A percentile compares a stretch with the other conserved stretches of the same genome.
Evolutionary conservation across 1,139 yeast species (phyloP).

Genomic region (Tardiomyces blankii): DNA sequence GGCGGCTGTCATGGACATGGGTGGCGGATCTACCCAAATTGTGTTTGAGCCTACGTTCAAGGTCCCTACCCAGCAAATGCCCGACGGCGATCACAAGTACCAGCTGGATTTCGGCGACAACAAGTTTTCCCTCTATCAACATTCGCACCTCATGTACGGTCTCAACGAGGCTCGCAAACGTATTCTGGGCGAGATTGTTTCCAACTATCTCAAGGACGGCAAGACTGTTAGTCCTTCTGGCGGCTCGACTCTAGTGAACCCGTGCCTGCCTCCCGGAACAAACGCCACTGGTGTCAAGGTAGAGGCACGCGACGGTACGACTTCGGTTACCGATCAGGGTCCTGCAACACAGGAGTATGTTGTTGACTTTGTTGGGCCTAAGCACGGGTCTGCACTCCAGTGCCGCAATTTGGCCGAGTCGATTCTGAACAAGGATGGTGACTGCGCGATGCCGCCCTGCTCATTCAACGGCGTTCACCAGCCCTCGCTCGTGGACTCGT

Average conservation of each 20-base stretch:
- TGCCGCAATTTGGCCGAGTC: slow-evolving; percentile 79
- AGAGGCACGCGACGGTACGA: slow-evolving; percentile 36
- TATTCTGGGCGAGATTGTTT: slow-evolving; percentile 40
- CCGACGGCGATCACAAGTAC: slow-evolving; percentile 84
- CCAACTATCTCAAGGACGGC: slow-evolving; percentile 8
- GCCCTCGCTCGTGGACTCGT: slow-evolving; percentile 74
- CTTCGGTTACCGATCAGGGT: slow-evolving; percentile 12
- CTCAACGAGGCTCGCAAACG: slow-evolving; percentile 87
- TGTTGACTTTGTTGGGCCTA: slow-evolving; percentile 69
- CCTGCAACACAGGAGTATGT: slow-evolving; percentile 22
- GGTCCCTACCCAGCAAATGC: slow-evolving; percentile 43
- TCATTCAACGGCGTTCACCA: slow-evolving; percentile 96
- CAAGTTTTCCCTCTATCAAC: slow-evolving; percentile 78
- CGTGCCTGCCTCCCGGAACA: slow-evolving; percentile 79
- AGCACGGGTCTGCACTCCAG: slow-evolving; percentile 51
- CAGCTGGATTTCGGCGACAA: slow-evolving; percentile 70
- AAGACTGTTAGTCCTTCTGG: slow-evolving; percentile 17
- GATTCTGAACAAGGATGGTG: slow-evolving; percentile 70
- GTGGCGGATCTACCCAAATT: slow-evolving; percentile 98
- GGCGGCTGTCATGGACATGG: slow-evolving; percentile 94
- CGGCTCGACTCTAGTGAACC: slow-evolving; percentile 45
- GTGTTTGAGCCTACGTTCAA: slow-evolving; percentile 82
- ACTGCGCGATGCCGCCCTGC: slow-evolving; percentile 70
- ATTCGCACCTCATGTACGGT: slow-evolving; percentile 92
- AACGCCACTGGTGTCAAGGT: slow-evolving; percentile 44